Conservation (phyloP, 257 asterid species). For the Jacaranda mimosifolia region DNA sequence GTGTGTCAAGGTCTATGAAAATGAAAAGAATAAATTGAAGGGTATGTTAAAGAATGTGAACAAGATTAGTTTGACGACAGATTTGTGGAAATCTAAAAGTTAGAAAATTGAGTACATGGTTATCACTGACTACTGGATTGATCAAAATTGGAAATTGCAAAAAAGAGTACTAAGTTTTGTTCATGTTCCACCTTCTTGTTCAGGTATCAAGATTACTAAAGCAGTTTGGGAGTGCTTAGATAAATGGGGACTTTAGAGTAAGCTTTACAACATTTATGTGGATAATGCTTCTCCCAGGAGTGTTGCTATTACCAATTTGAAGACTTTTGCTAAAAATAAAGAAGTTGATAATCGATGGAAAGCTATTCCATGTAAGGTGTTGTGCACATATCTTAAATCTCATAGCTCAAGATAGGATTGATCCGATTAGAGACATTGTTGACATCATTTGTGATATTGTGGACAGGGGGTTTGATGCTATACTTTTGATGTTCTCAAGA, state of each 20-base stretch:
- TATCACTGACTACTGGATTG: conserved; percentile 12
- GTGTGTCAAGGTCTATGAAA: conserved; percentile 16
- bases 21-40: background rate
- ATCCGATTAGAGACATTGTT: too few relatives aligned
- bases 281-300: background rate
- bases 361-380: background rate
- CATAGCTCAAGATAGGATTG: background rate
- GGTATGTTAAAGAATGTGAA: background rate
- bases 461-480: too few relatives aligned
- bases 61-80: background rate
- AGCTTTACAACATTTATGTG: background rate
- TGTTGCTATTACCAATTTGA: background rate
- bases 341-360: background rate
- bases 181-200: conserved; percentile 2
- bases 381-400: background rate
- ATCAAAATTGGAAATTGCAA: conserved; percentile 9
- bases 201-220: background rate
- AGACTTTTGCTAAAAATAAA: background rate
- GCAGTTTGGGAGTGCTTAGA: conserved; percentile 22
- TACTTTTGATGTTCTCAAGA: too few relatives aligned
- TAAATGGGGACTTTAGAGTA: background rate
- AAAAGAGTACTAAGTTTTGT: conserved; percentile 1
- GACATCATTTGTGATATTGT: too few relatives aligned
- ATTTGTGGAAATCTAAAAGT: conserved; percentile 14
- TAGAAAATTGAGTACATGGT: conserved; percentile 18